Conservation (phyloP, 1,284 basidiomycete species). For the Cutaneotrichosporon dermatis region DNA sequence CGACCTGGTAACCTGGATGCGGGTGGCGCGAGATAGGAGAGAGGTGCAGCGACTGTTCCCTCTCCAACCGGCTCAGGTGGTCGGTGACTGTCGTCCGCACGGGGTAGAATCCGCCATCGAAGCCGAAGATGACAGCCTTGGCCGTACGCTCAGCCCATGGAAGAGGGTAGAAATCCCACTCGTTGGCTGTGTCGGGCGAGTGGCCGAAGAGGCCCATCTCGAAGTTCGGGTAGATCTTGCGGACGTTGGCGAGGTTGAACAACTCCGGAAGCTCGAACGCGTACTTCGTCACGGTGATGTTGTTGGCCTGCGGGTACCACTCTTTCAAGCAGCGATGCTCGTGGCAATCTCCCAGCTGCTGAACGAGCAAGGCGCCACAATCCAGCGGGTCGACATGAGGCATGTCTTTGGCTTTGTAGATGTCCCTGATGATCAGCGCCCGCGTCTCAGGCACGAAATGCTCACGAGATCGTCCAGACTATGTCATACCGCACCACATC, state of each 20-base stretch:
- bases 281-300: constrained; percentile 50
- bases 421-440: constrained; percentile 22
- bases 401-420: constrained; percentile 40
- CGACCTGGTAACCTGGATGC: constrained; percentile 45
- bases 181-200: constrained; percentile 46
- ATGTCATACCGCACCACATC: constrained; percentile 32
- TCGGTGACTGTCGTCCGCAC: constrained; percentile 44
- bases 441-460: constrained; percentile 23
- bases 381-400: constrained; percentile 43
- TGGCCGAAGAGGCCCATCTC: constrained; percentile 47
- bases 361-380: constrained; percentile 45
- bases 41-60: not conserved
- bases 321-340: constrained; percentile 39
- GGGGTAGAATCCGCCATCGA: constrained; percentile 47
- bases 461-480: constrained; percentile 38
- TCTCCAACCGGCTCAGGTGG: constrained; percentile 10
- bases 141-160: constrained; percentile 34
- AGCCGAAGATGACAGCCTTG: constrained; percentile 46
- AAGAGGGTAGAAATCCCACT: constrained; percentile 49
- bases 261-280: constrained; percentile 47
- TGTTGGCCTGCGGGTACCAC: constrained; percentile 48
- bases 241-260: constrained; percentile 40
- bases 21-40: constrained; percentile 32
- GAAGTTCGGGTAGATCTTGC: constrained; percentile 34
- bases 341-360: constrained; percentile 49